Conservation (phyloP, 2,329 filamentous ascomycete species). For the Chaetomiaceae sp. region DNA sequence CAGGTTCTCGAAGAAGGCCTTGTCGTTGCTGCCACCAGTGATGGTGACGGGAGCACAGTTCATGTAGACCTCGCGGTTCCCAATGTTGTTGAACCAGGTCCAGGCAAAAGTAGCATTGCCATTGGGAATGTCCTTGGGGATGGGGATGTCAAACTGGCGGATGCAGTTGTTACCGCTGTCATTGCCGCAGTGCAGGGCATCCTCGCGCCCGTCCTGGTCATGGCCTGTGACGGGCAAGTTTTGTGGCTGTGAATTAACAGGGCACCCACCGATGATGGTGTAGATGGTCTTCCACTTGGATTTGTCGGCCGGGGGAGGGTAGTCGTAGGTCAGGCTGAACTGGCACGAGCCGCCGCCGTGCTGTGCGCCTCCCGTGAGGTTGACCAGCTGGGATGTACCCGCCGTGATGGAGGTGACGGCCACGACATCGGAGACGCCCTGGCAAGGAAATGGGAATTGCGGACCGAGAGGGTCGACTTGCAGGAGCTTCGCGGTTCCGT, state of each 20-base stretch:
- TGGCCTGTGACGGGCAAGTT: conserved; percentile 12
- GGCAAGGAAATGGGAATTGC: conserved; percentile 25
- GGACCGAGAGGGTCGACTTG: conserved; percentile 22
- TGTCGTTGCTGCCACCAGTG: conserved; percentile 20
- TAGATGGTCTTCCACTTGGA: conserved; percentile 32
- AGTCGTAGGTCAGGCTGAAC: conserved; percentile 29
- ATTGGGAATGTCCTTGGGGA: conserved; percentile 27
- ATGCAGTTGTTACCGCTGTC: conserved; percentile 26
- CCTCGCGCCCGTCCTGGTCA: conserved; percentile 20
- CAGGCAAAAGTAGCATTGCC: conserved; percentile 53
- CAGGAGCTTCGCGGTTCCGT: conserved; percentile 15
- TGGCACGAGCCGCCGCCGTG: conserved; percentile 34
- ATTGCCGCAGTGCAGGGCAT: conserved; percentile 22
- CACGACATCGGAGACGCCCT: conserved; percentile 15
- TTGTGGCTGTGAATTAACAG: conserved; percentile 25
- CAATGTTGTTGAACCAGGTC: conserved; percentile 59
- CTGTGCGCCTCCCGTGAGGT: conserved; percentile 30
- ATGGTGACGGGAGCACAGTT: conserved; percentile 59
- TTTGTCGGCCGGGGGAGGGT: conserved; percentile 24
- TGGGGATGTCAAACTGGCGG: conserved; percentile 28
- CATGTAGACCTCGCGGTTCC: conserved; percentile 65
- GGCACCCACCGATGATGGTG: conserved; percentile 33
- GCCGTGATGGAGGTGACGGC: conserved; percentile 18
- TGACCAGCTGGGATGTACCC: conserved; percentile 22
- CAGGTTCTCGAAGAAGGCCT: conserved; percentile 39